Evolutionary conservation across 768 basidiomycete genomes (phyloP), one percentile per base, ranked within the genome.

Genomic region (Mycena latifolia): DNA sequence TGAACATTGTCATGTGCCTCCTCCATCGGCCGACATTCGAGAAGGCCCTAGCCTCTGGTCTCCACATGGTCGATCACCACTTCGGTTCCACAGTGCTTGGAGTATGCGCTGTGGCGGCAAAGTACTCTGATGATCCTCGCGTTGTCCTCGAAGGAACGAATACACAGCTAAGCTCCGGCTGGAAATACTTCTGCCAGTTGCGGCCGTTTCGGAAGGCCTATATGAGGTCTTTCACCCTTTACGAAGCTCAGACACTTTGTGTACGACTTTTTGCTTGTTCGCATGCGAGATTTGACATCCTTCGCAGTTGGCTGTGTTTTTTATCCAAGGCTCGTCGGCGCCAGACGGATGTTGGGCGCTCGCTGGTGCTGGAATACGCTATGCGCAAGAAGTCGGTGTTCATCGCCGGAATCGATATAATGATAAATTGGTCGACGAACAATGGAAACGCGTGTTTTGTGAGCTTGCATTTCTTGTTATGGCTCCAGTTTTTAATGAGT

Each of bases 361-460:
- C 2, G 76, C 83, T 18, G 88, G 89, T 3, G 72, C 86, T n/a
- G 87, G 84, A 37, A 77, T 91, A 18, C 83, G 89, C 7, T 77
- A 84, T 11, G 85, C 85, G 0, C 86, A 89, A 70, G 90, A 91
- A 63, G 82, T 89, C 5, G 85, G 90, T 6, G 83, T 84, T 0
- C 86, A 89, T 69, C 75, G 84, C 27, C 70, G 77, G 63, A 80
- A 78, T 75, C 72, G 48, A 76, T 77, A 67, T 66, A 63, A 27
- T 35, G 69, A 52, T 35, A 70, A 72, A 12, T 76, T 74, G 5
- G 77, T 81, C 3, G 64, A 80, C 2, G 89, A 92, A 67, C 79
- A 84, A 33, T 90, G 87, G 82, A 90, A 89, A 65, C 77, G 86
- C 24, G 83, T 78, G 18, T 87, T 85, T 63, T 87, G 85, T 85